phyloP scores from a whole-genome alignment of 2,329 filamentous ascomycete genomes.

The Phialemonium atrogriseum region DNA sequence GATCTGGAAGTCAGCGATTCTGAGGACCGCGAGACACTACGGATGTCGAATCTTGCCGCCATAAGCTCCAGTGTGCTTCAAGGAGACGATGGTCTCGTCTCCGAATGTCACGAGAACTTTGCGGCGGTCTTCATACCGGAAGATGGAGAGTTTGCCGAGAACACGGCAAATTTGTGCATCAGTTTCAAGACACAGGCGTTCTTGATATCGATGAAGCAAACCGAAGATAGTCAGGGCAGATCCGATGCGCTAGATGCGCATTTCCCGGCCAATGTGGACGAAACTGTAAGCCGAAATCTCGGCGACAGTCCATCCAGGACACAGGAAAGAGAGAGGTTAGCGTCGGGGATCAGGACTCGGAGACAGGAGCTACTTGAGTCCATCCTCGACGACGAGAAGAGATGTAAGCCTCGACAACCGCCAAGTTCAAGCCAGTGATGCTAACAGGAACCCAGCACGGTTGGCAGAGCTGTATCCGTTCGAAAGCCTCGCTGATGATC shows the following conservation, averaged over 20 bases:
- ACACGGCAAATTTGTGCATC: conserved; percentile 34
- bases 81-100: conserved; percentile 27
- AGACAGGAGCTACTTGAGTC: conserved; percentile 40
- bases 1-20: conserved; percentile 29
- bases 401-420: conserved; percentile 13
- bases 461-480: conserved; percentile 30
- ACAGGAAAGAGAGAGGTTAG: conserved; percentile 38
- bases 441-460: conserved; percentile 16
- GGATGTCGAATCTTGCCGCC: conserved; percentile 40
- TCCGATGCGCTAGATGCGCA: conserved; percentile 42
- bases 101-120: conserved; percentile 36
- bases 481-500: conserved; percentile 24
- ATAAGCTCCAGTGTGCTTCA: conserved; percentile 32
- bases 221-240: conserved; percentile 35
- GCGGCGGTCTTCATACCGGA: conserved; percentile 33
- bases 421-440: not conserved
- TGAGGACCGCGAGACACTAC: conserved; percentile 30
- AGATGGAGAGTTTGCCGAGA: conserved; percentile 28
- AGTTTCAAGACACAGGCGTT: conserved; percentile 41
- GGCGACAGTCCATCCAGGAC: conserved; percentile 43
- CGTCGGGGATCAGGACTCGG: conserved; percentile 32
- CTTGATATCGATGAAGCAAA: conserved; percentile 43
- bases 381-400: conserved; percentile 39
- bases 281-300: conserved; percentile 28
- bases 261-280: conserved; percentile 48